phyloP scores from a whole-genome alignment of 1,284 basidiomycete genomes.

The Coniferiporia sulphurascens region DNA sequence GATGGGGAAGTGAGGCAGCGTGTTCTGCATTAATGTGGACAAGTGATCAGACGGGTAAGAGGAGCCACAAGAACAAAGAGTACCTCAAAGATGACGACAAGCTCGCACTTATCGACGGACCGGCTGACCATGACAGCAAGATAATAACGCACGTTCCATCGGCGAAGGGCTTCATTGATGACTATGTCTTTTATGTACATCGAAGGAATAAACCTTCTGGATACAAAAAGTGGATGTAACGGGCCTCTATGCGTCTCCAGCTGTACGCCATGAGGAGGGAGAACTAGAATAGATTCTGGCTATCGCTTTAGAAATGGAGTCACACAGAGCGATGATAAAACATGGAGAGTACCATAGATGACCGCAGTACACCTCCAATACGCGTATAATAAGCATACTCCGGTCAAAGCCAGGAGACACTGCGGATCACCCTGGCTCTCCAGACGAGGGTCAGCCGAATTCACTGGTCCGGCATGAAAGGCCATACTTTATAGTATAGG shows the following conservation, averaged over 20 bases:
- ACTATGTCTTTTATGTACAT: slow-evolving; percentile 52
- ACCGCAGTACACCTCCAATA: slow-evolving; percentile 14
- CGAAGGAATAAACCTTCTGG: slow-evolving; percentile 56
- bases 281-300: slow-evolving; percentile 64
- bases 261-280: slow-evolving; percentile 65
- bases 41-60: not conserved
- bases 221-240: slow-evolving; percentile 38
- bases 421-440: not conserved
- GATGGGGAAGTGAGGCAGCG: slow-evolving; percentile 58
- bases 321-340: not conserved
- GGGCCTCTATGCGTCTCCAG: slow-evolving; percentile 62
- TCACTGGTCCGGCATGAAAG: not conserved
- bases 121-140: slow-evolving; percentile 44
- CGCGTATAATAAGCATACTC: slow-evolving; percentile 7
- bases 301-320: not conserved
- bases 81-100: slow-evolving; percentile 54
- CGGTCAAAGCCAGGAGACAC: not conserved
- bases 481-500: slow-evolving; percentile 1
- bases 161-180: slow-evolving; percentile 65
- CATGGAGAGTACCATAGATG: slow-evolving; percentile 10
- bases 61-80: not conserved
- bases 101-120: slow-evolving; percentile 26
- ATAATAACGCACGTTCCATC: slow-evolving; percentile 71
- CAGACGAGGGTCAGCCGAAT: not conserved
- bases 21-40: slow-evolving; percentile 42